Evolutionary conservation across 1,284 basidiomycete genomes (phyloP).

Genomic region (Tremellales sp.): DNA sequence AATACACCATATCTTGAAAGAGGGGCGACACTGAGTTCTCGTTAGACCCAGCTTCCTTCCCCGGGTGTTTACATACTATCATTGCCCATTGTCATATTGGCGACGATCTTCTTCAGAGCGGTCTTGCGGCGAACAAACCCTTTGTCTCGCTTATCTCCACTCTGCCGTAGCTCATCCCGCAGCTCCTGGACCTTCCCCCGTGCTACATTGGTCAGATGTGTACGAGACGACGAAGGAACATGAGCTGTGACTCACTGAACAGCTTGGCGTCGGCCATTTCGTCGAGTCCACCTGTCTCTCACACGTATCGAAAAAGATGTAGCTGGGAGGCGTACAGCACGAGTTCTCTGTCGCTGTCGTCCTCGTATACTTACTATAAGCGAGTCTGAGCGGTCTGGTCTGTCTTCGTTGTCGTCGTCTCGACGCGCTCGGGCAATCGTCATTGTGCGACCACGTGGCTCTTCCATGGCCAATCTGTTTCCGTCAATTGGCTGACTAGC

Average conservation of each 20-base stretch:
- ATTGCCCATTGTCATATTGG: slow-evolving; percentile 95
- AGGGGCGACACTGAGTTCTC: slow-evolving; percentile 87
- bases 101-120: slow-evolving; percentile 91
- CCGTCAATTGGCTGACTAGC: too few relatives aligned
- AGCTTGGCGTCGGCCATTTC: slow-evolving; percentile 50
- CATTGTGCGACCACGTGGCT: too few relatives aligned
- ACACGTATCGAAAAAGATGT: too few relatives aligned
- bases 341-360: too few relatives aligned
- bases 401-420: too few relatives aligned
- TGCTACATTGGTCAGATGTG: slow-evolving; percentile 41
- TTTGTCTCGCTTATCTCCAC: slow-evolving; percentile 84
- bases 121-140: slow-evolving; percentile 85
- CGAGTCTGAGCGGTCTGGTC: too few relatives aligned
- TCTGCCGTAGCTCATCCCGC: slow-evolving; percentile 73
- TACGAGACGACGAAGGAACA: neutral
- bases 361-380: too few relatives aligned
- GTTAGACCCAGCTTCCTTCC: slow-evolving; percentile 2
- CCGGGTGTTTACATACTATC: slow-evolving; percentile 69
- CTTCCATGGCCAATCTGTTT: too few relatives aligned
- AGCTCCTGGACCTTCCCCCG: slow-evolving; percentile 85
- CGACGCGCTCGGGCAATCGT: too few relatives aligned
- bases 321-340: too few relatives aligned
- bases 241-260: slow-evolving; percentile 45
- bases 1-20: slow-evolving; percentile 96
- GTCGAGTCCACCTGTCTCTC: too few relatives aligned